Percentiles rank a stretch among this genome's conserved stretches.
These are phyloP conservation scores for Nitzschia putrida DNA, from an alignment of 108 stramenopile species.

Conservation along the genomic window DNA sequence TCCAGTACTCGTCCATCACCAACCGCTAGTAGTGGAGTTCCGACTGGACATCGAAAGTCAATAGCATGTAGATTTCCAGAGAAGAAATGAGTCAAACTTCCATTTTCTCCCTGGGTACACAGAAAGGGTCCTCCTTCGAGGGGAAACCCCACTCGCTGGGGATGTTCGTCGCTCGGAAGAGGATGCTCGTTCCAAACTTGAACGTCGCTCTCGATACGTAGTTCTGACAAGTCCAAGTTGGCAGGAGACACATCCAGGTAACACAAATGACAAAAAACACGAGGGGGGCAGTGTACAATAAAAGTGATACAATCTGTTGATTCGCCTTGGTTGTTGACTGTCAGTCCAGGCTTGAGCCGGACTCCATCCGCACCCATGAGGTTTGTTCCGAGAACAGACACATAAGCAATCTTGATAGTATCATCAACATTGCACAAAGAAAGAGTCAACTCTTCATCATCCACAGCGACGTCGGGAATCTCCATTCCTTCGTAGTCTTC, in stretches of 20 bases:
- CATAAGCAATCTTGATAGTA: conserved; percentile 43
- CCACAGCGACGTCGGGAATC: conserved; percentile 58
- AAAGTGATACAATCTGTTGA: conserved; percentile 57
- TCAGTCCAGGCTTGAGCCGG: conserved; percentile 24
- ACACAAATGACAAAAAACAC: conserved; percentile 72
- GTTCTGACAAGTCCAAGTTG: conserved; percentile 3
- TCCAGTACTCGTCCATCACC: conserved; percentile 66
- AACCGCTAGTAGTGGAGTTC: conserved; percentile 77
- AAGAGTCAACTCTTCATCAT: conserved; percentile 55
- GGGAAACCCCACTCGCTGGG: conserved; percentile 60
- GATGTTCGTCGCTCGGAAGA: conserved; percentile 62
- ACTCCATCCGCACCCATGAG: conserved; percentile 27
- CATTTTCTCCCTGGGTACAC: conserved; percentile 83
- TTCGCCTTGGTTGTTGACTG: conserved; percentile 42
- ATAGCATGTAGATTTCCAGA: conserved; percentile 83
- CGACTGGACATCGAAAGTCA: conserved; percentile 83
- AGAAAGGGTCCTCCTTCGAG: conserved; percentile 57
- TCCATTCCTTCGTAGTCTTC: conserved; percentile 42
- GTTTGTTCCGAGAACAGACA: conserved; percentile 45
- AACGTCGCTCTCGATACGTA: conserved; percentile 77
- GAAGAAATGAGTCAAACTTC: conserved; percentile 85
- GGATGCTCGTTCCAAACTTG: conserved; percentile 67
- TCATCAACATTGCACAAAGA: conserved; percentile 47
- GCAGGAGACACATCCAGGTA: conserved; percentile 42
- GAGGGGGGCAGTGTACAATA: conserved; percentile 76